Evolutionary conservation across 169 alveolate genomes (phyloP), one percentile per base, ranked within the genome.

Genomic region (Babesia bigemina): DNA sequence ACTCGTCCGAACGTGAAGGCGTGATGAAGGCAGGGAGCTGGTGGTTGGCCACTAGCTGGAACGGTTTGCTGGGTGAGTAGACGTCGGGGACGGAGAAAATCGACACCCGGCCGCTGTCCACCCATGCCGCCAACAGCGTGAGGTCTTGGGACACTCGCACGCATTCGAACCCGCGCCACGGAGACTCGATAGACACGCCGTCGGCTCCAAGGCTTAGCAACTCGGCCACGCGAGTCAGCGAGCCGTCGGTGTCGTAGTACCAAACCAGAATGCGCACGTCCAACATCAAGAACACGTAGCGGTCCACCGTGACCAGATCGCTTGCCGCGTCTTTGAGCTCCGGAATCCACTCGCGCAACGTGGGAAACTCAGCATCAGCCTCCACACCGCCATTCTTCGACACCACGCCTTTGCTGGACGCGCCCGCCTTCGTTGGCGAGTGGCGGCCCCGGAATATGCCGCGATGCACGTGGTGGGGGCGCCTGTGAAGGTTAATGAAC

Each of bases 151-250:
- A 17, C 17, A 66, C 29, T 19, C 86, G 62, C 52, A 77, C 28
- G 22, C 84, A 70, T 29, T 53, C 22, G 13, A 81, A 57, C 0
- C 88, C 88, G 19, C 59, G 56, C 88, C 88, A 81, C 4, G 50
- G 75, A 14, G 16, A 59, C 22, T 28, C 42, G 33, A 33, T 36
- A 12, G n/a, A 47, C 2, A 36, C 63, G 22, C 45, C 75, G 21
- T 63, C 81, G 49, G 36, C 75, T n/a, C 52, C 62, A 21, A 78
- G 29, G 66, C 77, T 78, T 11, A 65, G 52, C 17, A 81, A 21
- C 63, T 81, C 88, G 16, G 88, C 84, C 24, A 67, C 63, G 36
- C 88, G 75, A 24, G 52, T 65, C 16, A 81, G 69, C 33, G 59
- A 77, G 10, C 78, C 75, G 33, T 81, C 78, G 22, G 52, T 45